Conservation (phyloP, 192 early-diverging fungal genomes). For the Mortierella antarctica region DNA sequence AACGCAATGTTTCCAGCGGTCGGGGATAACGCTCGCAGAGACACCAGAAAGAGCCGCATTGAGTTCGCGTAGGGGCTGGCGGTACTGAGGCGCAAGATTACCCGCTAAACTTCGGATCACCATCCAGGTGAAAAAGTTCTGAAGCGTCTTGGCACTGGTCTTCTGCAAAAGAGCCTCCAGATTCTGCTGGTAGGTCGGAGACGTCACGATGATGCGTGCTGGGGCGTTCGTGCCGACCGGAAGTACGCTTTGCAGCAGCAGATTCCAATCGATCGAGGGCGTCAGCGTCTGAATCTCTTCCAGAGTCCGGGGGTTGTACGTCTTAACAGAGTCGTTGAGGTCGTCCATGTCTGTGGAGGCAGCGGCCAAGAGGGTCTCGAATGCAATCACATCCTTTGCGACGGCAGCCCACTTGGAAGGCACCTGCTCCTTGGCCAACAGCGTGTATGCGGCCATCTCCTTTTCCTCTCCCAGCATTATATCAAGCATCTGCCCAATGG, state of each 20-base stretch:
- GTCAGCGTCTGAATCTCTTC: slow-evolving; percentile 29
- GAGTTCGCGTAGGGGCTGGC: slow-evolving; percentile 46
- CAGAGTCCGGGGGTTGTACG: slow-evolving; percentile 55
- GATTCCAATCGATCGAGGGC: slow-evolving; percentile 53
- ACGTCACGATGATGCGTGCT: slow-evolving; percentile 45
- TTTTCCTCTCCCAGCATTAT: slow-evolving; percentile 33
- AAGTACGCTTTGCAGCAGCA: slow-evolving; percentile 24
- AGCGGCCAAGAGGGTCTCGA: slow-evolving; percentile 63
- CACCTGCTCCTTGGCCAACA: background rate
- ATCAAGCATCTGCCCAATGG: slow-evolving; percentile 52
- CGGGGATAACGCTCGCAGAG: slow-evolving; percentile 46
- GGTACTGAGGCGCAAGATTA: slow-evolving; percentile 45
- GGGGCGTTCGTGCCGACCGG: slow-evolving; percentile 14
- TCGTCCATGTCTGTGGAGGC: slow-evolving; percentile 54
- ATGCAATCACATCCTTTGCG: slow-evolving; percentile 58
- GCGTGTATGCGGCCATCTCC: background rate
- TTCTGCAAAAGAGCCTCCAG: slow-evolving; percentile 45
- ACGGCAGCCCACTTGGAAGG: slow-evolving; percentile 14
- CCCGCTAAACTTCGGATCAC: slow-evolving; percentile 46
- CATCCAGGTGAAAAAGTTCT: slow-evolving; percentile 63
- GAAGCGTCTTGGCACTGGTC: slow-evolving; percentile 41
- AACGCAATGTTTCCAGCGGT: slow-evolving; percentile 59
- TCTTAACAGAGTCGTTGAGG: slow-evolving; percentile 51
- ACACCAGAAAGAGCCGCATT: slow-evolving; percentile 54
- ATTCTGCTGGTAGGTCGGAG: slow-evolving; percentile 42